phyloP scores from a whole-genome alignment of 192 early-diverging fungal species.

The Podila minutissima region DNA sequence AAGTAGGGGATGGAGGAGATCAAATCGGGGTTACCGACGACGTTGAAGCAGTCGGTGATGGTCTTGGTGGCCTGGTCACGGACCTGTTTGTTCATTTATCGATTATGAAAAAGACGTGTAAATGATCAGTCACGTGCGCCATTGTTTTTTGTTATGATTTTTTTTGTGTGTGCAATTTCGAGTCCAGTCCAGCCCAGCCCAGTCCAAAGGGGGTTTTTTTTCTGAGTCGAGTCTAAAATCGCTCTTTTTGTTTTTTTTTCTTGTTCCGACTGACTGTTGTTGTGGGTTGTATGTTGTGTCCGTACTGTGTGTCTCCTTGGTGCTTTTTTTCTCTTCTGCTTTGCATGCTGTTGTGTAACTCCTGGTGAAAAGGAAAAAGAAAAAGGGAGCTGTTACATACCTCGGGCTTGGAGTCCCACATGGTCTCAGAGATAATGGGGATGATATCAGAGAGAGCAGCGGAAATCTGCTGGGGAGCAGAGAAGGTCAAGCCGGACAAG shows the following conservation, averaged over 20 bases:
- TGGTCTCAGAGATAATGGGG: slow-evolving; percentile 75
- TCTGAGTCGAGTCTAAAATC: no score
- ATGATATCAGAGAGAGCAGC: slow-evolving; percentile 70
- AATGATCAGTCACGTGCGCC: slow-evolving; percentile 8
- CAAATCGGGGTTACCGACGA: slow-evolving; percentile 85
- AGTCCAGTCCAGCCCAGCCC: no score
- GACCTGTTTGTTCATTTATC: slow-evolving; percentile 11
- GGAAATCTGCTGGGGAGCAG: slow-evolving; percentile 60
- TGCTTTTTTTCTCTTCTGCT: neutral
- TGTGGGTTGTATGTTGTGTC: no score
- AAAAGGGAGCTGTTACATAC: slow-evolving; percentile 56
- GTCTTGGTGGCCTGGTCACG: slow-evolving; percentile 63
- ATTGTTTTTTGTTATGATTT: slow-evolving; percentile 8
- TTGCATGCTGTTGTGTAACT: neutral
- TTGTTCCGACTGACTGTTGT: no score
- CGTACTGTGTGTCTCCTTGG: neutral
- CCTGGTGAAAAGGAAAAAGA: neutral
- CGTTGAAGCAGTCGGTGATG: slow-evolving; percentile 74
- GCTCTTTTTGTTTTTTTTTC: no score
- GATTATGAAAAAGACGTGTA: neutral
- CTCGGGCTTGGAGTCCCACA: slow-evolving; percentile 87
- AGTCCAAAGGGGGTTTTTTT: neutral
- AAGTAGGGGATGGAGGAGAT: slow-evolving; percentile 79
- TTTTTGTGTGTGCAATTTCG: no score
- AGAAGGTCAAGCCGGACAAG: slow-evolving; percentile 53